Conservation (phyloP, 306 rosid species). For the Sindora glabra region DNA sequence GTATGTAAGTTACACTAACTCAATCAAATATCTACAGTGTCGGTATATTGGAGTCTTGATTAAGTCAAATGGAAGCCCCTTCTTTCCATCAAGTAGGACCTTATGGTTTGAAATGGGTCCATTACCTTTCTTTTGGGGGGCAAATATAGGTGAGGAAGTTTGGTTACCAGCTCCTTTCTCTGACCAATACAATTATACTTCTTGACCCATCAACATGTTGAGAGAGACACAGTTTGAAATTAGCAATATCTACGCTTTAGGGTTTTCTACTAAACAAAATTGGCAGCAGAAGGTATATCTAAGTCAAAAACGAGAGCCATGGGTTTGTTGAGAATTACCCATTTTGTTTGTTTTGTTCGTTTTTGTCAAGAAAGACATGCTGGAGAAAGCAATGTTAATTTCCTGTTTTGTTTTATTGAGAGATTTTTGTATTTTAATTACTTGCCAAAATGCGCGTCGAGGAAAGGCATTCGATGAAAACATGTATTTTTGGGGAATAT, state of each 20-base stretch:
- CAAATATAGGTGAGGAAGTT: too few relatives aligned
- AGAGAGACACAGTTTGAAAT: not conserved
- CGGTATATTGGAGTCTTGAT: slow-evolving; percentile 40
- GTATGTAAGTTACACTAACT: not conserved
- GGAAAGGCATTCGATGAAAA: not conserved
- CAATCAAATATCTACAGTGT: not conserved
- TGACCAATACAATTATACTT: slow-evolving; percentile 40
- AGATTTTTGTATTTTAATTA: too few relatives aligned
- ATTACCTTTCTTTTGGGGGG: slow-evolving; percentile 33
- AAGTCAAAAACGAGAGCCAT: slow-evolving; percentile 46
- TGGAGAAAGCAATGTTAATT: not conserved
- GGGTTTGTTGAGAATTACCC: not conserved
- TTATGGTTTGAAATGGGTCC: slow-evolving; percentile 34
- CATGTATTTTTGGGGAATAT: too few relatives aligned
- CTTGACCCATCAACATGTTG: slow-evolving; percentile 27
- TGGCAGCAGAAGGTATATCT: slow-evolving; percentile 31
- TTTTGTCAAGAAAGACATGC: slow-evolving; percentile 54
- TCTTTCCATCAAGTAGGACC: slow-evolving; percentile 33
- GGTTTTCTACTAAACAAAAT: slow-evolving; percentile 2
- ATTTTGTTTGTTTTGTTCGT: slow-evolving; percentile 3
- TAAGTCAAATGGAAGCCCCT: slow-evolving; percentile 46
- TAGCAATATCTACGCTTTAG: not conserved
- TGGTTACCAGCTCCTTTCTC: slow-evolving; percentile 82
- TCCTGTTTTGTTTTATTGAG: not conserved
- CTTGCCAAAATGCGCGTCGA: not conserved